phyloP scores from a whole-genome alignment of 306 rosid species.

The Betula pendula region DNA sequence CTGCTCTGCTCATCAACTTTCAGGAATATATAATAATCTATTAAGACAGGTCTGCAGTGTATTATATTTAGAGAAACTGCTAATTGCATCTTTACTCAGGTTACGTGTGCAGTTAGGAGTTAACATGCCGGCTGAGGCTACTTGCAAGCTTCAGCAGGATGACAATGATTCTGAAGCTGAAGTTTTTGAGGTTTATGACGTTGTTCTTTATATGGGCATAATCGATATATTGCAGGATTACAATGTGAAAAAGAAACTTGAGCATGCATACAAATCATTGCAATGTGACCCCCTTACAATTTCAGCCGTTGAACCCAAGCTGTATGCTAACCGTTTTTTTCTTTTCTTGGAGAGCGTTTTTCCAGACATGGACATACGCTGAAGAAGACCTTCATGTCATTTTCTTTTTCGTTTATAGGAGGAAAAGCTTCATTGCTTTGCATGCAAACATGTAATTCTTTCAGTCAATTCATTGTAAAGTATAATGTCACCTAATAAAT shows the following conservation, averaged over 20 bases:
- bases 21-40: too few relatives aligned
- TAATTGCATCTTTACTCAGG: conserved; percentile 40
- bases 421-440: neutral
- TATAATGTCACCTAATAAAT: neutral
- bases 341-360: conserved; percentile 74
- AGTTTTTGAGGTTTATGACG: conserved; percentile 79
- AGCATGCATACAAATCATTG: conserved; percentile 64
- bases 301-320: conserved; percentile 71
- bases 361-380: conserved; percentile 42
- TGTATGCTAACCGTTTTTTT: conserved; percentile 77
- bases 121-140: conserved; percentile 95
- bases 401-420: neutral
- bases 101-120: conserved; percentile 91
- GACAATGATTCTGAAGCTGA: conserved; percentile 63
- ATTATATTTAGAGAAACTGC: neutral
- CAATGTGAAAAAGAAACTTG: conserved; percentile 69
- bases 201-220: conserved; percentile 88
- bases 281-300: conserved; percentile 52
- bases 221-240: conserved; percentile 90
- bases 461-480: conserved; percentile 15
- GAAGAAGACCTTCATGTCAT: conserved; percentile 1
- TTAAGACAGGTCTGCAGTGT: too few relatives aligned
- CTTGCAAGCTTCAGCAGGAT: conserved; percentile 43
- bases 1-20: too few relatives aligned
- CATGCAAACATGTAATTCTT: conserved; percentile 1